Base-by-base conservation (phyloP, 176 grass and related monocot species). In the Poa annua region DNA sequence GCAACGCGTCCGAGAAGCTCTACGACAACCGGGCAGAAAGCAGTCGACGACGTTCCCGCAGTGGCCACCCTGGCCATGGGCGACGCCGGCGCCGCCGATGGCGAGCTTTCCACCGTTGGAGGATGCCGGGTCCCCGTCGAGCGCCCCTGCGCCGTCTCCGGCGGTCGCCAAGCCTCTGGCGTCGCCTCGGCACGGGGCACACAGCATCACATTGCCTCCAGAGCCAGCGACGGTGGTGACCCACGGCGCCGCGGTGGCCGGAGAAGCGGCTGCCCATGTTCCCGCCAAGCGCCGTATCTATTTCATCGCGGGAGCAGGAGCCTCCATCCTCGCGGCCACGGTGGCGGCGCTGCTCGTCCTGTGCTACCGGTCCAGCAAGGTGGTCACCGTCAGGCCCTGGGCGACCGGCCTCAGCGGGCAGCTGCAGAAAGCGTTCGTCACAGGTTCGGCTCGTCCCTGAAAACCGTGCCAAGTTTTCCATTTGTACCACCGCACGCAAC, bases 321-420 rank as follows among this genome's bases (percentile, higher is more conserved):
- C 66, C 19, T 92, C 80, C 80, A 59, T 87, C 39, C 19, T 83
- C 2, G 79, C 89, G 29, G 85, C 34, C 22, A 7, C 78, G 29
- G 83, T 65, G 4, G 61, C 67, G 56, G 77, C 57, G 8, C 36
- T 92, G 25, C 80, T 94, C 74, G 19, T 88, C 45, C 4, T 86
- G 47, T 92, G 61, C 20, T 89, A 77, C 76, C 76, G 79, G 44
- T 81, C 82, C 24, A 92, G 49, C 59, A 94, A 87, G 61, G 89
- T 94, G 81, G 87, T 92, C 74, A 85, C 78, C 71, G 87, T 97
- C 45, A 61, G 85, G 85, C 94, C 92, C 0, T 97, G 89, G 91
- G 76, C 81, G 5, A 89, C 91, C 25, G 94, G 86, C 13, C 76
- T 91, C 15, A 94, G 79, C 85, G 94, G 92, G 12, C 91, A 94